Base-by-base conservation (phyloP, 2,329 filamentous ascomycete species). In the Trichothecium sympodiale region DNA sequence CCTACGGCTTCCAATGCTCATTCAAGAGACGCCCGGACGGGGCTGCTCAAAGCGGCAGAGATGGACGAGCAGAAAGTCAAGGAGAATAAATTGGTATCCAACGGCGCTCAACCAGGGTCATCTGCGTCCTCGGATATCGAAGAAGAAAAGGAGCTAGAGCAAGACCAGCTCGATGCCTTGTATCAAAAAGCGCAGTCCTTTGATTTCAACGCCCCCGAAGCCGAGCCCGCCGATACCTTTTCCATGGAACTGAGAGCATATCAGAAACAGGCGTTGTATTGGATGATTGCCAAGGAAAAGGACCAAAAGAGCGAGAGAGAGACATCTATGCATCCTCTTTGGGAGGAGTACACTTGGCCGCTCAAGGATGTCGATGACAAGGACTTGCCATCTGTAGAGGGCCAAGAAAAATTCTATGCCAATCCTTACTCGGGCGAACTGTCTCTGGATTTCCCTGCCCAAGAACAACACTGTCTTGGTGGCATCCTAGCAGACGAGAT, bases 131-230 rank as follows among this genome's bases (percentile, higher is more conserved):
- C 81, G 8, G 83, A 83, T 32, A 88, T 95, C 46, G 88, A 95
- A 46, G 88, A 95, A 26, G 87, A 87, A 3, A 74, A 88, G 47
- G 88, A 96, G 57, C 70, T 98, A 0, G 87, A 96, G 52, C 86
- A 96, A 55, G 88, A 94, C 48, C 91, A 98, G 53, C 78, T 98
- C 4, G 91, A 98, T 54, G 77, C 83, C 0, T 61, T 98, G 2
- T 98, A 98, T 59, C 85, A 82, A 51, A 98, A 98, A 53, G 91
- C 91, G 0, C 91, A 98, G 52, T 88, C 86, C 0, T 96, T 96
- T 49, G 91, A 98, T 55, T 96, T 98, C 51, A 76, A 77, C 52
- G 95, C 88, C 1, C 88, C 88, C 2, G 80, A 86, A 54, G 80
- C 85, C 8, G 81, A 94, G 47, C 89, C 91, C 8, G 77, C 83